Evolutionary conservation across 2,329 filamentous ascomycete genomes (phyloP).

Genomic region (Venturiaceae sp.): DNA sequence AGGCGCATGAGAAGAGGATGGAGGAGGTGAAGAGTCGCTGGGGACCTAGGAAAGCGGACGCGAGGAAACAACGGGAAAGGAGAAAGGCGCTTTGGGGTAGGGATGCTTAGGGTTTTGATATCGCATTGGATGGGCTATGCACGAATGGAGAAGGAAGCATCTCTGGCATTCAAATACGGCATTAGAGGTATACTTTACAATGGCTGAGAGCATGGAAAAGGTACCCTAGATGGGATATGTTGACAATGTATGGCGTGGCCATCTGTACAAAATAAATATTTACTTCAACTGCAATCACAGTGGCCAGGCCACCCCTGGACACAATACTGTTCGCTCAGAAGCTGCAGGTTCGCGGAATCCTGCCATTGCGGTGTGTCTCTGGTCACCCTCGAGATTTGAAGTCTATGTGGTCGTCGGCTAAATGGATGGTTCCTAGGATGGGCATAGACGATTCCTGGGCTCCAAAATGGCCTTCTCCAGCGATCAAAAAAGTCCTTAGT

Average conservation of each 20-base stretch:
- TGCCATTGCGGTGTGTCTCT: too few species aligned
- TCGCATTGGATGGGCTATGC: background rate
- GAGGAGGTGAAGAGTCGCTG: constrained; percentile 49
- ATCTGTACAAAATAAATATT: background rate
- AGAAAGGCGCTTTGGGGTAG: constrained; percentile 52
- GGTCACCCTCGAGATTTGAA: too few species aligned
- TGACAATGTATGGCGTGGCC: background rate
- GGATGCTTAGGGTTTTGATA: constrained; percentile 16
- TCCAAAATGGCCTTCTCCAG: too few species aligned
- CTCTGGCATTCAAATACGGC: background rate
- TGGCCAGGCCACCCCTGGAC: too few species aligned
- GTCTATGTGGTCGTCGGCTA: too few species aligned
- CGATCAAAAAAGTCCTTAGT: too few species aligned
- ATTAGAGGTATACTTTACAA: background rate
- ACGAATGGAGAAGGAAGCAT: background rate
- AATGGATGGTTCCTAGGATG: too few species aligned
- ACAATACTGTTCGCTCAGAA: too few species aligned
- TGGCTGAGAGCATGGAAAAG: background rate
- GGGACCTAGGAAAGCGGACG: constrained; percentile 49
- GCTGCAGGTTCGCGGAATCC: too few species aligned
- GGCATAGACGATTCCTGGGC: too few species aligned
- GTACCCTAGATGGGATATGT: background rate
- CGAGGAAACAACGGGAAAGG: constrained; percentile 49
- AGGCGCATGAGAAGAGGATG: constrained; percentile 34
- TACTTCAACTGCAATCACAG: too few species aligned